phyloP scores from a whole-genome alignment of 768 basidiomycete genomes.

The Phaeotremella skinneri region DNA sequence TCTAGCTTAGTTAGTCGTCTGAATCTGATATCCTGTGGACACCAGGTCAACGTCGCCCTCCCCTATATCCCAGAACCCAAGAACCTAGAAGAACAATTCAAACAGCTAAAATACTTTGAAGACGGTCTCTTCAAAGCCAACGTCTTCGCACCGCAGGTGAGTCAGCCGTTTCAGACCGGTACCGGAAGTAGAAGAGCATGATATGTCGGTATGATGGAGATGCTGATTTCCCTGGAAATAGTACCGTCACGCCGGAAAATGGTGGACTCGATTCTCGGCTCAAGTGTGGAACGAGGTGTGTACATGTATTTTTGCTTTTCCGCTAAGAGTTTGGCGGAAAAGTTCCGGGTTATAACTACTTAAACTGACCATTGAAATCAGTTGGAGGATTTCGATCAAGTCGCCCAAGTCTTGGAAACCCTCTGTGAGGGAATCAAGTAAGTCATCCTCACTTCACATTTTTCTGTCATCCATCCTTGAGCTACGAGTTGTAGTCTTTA shows the following conservation, averaged over 20 bases:
- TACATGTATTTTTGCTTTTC: too few species aligned
- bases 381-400: slow-evolving; percentile 22
- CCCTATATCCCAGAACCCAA: slow-evolving; percentile 25
- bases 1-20: not conserved
- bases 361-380: too few species aligned
- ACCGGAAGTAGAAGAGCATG: too few species aligned
- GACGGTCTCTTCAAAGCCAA: slow-evolving; percentile 38
- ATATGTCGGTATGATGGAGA: too few species aligned
- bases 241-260: slow-evolving; percentile 38
- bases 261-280: slow-evolving; percentile 44
- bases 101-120: slow-evolving; percentile 30
- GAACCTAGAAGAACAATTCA: slow-evolving; percentile 17
- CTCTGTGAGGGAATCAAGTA: slow-evolving; percentile 17
- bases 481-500: not conserved
- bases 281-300: slow-evolving; percentile 48
- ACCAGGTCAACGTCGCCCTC: slow-evolving; percentile 43
- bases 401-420: slow-evolving; percentile 12
- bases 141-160: slow-evolving; percentile 32
- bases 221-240: slow-evolving; percentile 6
- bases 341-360: not conserved
- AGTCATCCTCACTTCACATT: not conserved
- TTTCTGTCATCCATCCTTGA: not conserved
- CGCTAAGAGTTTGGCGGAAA: not conserved
- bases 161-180: too few species aligned
- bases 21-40: not conserved